Evolutionary conservation across 2,329 filamentous ascomycete genomes (phyloP).

Genomic region (Aspergillus intermedius): DNA sequence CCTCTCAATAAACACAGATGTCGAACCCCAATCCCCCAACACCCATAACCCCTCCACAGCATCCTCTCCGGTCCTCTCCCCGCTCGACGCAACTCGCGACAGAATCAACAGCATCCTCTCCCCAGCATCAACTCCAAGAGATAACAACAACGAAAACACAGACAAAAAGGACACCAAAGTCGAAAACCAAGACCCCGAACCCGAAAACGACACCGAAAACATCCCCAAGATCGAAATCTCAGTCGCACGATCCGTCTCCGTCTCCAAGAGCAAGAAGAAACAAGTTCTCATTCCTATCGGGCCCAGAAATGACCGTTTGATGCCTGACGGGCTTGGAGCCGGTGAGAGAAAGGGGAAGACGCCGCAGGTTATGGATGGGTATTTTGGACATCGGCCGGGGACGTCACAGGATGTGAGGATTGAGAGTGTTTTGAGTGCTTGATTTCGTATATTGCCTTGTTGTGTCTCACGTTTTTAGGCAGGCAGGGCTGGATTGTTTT

Average conservation of each 20-base stretch:
- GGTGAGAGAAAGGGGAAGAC: conserved; percentile 22
- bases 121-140: conserved; percentile 11
- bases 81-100: conserved; percentile 6
- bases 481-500: not conserved
- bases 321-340: conserved; percentile 21
- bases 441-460: not conserved
- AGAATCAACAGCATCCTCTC: conserved; percentile 12
- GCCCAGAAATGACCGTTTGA: conserved; percentile 16
- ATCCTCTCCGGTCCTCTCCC: conserved; percentile 12
- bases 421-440: conserved; percentile 11
- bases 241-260: conserved; percentile 33
- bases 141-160: conserved; percentile 12
- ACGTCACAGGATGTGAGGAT: conserved; percentile 28
- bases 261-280: conserved; percentile 27
- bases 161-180: conserved; percentile 8
- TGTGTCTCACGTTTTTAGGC: not conserved
- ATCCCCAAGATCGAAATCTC: conserved; percentile 28
- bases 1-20: not conserved
- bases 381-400: conserved; percentile 23
- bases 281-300: conserved; percentile 34
- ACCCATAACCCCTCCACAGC: conserved; percentile 1
- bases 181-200: conserved; percentile 2
- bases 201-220: conserved; percentile 5
- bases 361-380: conserved; percentile 22
- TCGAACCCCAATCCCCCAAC: conserved; percentile 9